Conservation (phyloP, 306 rosid genomes). For the Bauhinia variegata region DNA sequence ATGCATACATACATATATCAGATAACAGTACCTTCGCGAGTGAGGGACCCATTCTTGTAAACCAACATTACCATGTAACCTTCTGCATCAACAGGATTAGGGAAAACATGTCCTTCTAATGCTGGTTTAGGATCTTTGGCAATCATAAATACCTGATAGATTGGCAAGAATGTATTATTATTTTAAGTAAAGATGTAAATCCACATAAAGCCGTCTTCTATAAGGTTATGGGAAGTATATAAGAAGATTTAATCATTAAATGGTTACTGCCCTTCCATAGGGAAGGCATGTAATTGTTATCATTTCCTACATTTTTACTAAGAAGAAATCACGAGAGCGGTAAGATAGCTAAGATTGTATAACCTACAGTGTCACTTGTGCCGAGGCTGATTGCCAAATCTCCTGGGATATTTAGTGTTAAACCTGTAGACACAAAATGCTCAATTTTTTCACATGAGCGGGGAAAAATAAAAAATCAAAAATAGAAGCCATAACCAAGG, state of each 20-base stretch:
- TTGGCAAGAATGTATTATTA: constrained; percentile 28
- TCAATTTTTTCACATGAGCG: constrained; percentile 5
- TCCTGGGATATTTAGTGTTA: constrained; percentile 89
- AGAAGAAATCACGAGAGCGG: constrained; percentile 9
- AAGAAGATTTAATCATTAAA: constrained; percentile 15
- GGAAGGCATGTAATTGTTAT: constrained; percentile 3
- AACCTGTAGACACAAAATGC: constrained; percentile 63
- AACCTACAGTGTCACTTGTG: constrained; percentile 94
- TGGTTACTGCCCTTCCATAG: constrained; percentile 2
- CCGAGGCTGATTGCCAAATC: constrained; percentile 97
- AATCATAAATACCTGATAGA: constrained; percentile 79
- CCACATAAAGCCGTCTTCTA: constrained; percentile 1
- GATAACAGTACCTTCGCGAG: constrained; percentile 80
- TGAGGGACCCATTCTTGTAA: constrained; percentile 95
- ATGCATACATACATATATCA: not conserved
- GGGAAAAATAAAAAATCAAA: not conserved
- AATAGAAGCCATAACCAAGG: not conserved
- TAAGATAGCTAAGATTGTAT: constrained; percentile 19
- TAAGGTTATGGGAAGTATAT: constrained; percentile 4
- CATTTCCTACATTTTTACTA: constrained; percentile 14
- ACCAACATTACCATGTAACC: constrained; percentile 95
- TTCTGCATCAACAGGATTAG: constrained; percentile 85
- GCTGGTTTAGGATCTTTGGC: constrained; percentile 83
- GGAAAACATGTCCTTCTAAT: constrained; percentile 92
- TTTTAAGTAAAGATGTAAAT: constrained; percentile 21